phyloP scores from a whole-genome alignment of 345 rosid species.

The Hirschfeldia incana region DNA sequence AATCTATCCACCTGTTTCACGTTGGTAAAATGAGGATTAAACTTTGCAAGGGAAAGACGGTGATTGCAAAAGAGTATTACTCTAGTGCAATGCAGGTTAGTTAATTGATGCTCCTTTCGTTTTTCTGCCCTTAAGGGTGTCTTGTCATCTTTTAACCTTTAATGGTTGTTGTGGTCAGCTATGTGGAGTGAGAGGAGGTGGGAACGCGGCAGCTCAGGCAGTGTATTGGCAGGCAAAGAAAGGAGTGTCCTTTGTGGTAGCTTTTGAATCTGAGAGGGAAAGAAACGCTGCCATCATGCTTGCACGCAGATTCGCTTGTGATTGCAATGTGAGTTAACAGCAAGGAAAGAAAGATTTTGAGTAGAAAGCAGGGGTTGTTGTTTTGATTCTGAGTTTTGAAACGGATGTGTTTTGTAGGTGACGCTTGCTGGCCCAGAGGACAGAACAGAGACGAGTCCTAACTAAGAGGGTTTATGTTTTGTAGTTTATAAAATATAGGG shows the following conservation, averaged over 20 bases:
- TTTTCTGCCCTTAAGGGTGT: neutral
- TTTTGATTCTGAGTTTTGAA: slow-evolving; percentile 15
- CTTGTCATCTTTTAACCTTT: neutral
- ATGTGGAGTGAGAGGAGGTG: slow-evolving; percentile 98
- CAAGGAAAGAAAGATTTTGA: neutral
- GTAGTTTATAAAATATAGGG: slow-evolving; percentile 24
- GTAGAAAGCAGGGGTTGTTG: slow-evolving; percentile 1
- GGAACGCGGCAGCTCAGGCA: slow-evolving; percentile 95
- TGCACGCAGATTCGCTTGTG: slow-evolving; percentile 91
- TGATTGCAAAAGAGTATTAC: slow-evolving; percentile 83
- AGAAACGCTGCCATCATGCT: slow-evolving; percentile 93
- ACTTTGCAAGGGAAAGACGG: slow-evolving; percentile 71
- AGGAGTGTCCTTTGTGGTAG: slow-evolving; percentile 72
- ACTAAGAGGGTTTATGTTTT: slow-evolving; percentile 23
- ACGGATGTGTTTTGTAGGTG: slow-evolving; percentile 28
- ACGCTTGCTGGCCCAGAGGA: slow-evolving; percentile 44
- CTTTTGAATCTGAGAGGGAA: slow-evolving; percentile 87
- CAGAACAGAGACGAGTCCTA: slow-evolving; percentile 34
- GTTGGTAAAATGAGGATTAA: slow-evolving; percentile 98
- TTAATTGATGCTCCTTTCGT: neutral
- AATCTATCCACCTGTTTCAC: slow-evolving; percentile 81
- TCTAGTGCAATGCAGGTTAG: slow-evolving; percentile 81
- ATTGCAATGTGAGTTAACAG: slow-evolving; percentile 75
- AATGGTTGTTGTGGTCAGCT: slow-evolving; percentile 48
- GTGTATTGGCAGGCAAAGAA: slow-evolving; percentile 86